phyloP scores from a whole-genome alignment of 805 yeast genomes.

The Kodamaea hsintzibuensis region DNA sequence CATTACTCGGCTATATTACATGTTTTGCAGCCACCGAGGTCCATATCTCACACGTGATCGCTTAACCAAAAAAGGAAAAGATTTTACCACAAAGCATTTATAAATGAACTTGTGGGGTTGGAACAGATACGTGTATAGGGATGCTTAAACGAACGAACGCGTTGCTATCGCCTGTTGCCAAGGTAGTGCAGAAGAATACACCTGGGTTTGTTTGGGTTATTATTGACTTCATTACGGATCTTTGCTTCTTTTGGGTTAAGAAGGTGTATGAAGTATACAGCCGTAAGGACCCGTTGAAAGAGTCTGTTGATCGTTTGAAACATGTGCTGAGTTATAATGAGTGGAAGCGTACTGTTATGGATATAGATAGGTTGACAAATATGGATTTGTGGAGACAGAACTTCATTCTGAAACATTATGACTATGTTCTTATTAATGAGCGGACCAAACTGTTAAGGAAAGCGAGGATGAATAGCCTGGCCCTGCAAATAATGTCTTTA shows the following conservation, averaged over 20 bases:
- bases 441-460: conserved; percentile 61
- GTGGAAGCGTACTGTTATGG: conserved; percentile 59
- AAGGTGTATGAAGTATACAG: conserved; percentile 35
- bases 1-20: background rate
- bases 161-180: conserved; percentile 23
- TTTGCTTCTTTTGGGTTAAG: conserved; percentile 48
- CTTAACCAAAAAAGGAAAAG: background rate
- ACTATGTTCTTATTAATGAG: conserved; percentile 77
- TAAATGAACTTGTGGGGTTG: conserved; percentile 1
- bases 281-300: conserved; percentile 46
- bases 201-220: conserved; percentile 43
- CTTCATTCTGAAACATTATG: conserved; percentile 78
- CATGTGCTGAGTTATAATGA: conserved; percentile 62
- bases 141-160: conserved; percentile 6
- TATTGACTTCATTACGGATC: conserved; percentile 45
- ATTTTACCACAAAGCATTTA: too few relatives aligned
- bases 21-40: background rate
- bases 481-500: conserved; percentile 58
- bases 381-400: conserved; percentile 72
- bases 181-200: conserved; percentile 34
- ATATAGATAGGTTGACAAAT: conserved; percentile 49
- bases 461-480: conserved; percentile 62
- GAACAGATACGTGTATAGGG: too few relatives aligned
- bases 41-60: background rate
- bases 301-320: conserved; percentile 49